Base-by-base conservation (phyloP, 2,329 filamentous ascomycete species). In the Pseudogymnoascus sp. region DNA sequence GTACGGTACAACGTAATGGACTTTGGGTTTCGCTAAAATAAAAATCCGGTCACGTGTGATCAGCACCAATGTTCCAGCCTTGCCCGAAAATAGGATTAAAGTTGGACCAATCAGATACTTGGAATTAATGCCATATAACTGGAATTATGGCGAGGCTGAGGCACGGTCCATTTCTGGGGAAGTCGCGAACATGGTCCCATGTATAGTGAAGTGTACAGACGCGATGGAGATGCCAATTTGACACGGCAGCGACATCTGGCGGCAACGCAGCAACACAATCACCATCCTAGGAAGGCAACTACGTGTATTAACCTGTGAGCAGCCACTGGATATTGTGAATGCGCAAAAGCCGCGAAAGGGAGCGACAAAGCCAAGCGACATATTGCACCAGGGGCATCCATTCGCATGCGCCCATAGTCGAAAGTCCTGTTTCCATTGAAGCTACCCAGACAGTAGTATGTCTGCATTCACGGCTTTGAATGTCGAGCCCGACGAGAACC, bases 401-500 rank as follows among this genome's bases (percentile, higher is more conserved):
- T 55, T 55, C 17, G 12, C 10, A 55, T 55, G 48, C 48, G 48
- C 48, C 15, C 29, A 31, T 55, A 55, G n/a, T 55, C 48, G 10
- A 55, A 55, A 55, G 10, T 6, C 29, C 9, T 13, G 5, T 33
- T 33, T 55, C 10, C 29, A 33, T 55, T 33, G 48, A 55, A 17
- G 15, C n/a, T 15, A 55, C 48, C 5, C 15, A 33, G n/a, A 33
- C 48, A 33, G 4, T 29, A 55, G 17, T 8, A 59, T 59, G 70
- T 68, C 70, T n/a, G 82, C 85, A 69, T 97, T 95, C 78, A 86
- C 88, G 70, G 91, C 93, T 61, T 86, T 97, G 75, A 99, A 99
- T 74, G 85, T 97, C 76, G 92, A 97, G 75, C 89, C 91, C 8
- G 94, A 97, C 76, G 91, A 95, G 71, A 90, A 91, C 63, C 80